Evolutionary conservation across 1,284 basidiomycete genomes (phyloP).

Genomic region (Papiliotrema nemorosa): DNA sequence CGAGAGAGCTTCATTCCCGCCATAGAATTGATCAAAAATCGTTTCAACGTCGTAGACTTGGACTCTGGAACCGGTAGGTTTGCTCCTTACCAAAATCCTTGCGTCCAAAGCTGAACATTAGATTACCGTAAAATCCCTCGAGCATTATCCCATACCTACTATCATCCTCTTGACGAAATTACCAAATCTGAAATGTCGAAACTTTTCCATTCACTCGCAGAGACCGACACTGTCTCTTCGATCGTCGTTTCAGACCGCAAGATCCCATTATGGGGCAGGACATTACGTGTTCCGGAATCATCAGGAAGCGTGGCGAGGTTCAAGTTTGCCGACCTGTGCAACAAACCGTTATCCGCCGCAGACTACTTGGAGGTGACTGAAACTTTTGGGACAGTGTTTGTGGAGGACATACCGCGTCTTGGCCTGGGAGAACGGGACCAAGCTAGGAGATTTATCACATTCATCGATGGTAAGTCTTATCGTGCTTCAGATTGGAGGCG

Average conservation of each 20-base stretch:
- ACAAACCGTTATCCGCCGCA: slow-evolving; percentile 82
- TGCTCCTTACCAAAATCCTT: slow-evolving; percentile 5
- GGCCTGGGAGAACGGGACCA: slow-evolving; percentile 82
- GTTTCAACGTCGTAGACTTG: slow-evolving; percentile 82
- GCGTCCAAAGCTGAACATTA: slow-evolving; percentile 38
- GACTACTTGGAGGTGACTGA: slow-evolving; percentile 95
- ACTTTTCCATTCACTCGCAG: slow-evolving; percentile 65
- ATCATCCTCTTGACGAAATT: slow-evolving; percentile 66
- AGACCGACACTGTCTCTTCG: slow-evolving; percentile 52
- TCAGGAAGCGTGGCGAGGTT: slow-evolving; percentile 79
- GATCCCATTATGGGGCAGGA: slow-evolving; percentile 84
- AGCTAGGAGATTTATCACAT: slow-evolving; percentile 93
- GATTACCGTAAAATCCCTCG: slow-evolving; percentile 90
- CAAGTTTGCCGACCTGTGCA: slow-evolving; percentile 82
- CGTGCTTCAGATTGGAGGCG: background rate
- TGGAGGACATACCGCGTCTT: slow-evolving; percentile 85
- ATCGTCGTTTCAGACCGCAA: slow-evolving; percentile 62
- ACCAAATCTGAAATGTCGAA: slow-evolving; percentile 65
- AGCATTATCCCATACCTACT: slow-evolving; percentile 88
- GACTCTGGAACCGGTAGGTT: slow-evolving; percentile 83
- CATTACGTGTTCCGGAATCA: slow-evolving; percentile 72
- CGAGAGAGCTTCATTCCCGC: slow-evolving; percentile 93
- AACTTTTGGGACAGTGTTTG: slow-evolving; percentile 81
- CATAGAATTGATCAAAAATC: slow-evolving; percentile 86
- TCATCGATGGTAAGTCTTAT: slow-evolving; percentile 72